Percentiles rank a stretch among this genome's conserved stretches.
phyloP scores from a whole-genome alignment of 129 eudicot species.

The Flaveria robusta region DNA sequence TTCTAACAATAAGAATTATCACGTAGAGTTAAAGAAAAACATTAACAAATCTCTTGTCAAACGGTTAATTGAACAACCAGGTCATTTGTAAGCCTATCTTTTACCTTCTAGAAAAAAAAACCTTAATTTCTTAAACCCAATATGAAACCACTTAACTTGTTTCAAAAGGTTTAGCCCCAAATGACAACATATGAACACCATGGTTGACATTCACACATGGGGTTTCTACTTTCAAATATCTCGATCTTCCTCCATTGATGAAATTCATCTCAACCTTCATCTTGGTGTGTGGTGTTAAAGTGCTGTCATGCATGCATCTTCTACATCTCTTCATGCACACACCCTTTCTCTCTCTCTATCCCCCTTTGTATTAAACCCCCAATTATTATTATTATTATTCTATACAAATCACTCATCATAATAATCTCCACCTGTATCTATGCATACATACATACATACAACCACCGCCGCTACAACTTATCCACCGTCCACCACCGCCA shows the following conservation, averaged over 20 bases:
- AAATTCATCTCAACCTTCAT: constrained; percentile 25
- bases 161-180: too few relatives aligned
- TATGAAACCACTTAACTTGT: too few relatives aligned
- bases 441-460: constrained; percentile 5
- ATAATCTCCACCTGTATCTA: constrained; percentile 31
- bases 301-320: constrained; percentile 81
- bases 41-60: too few relatives aligned
- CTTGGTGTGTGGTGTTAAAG: constrained; percentile 17
- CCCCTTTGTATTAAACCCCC: constrained; percentile 13
- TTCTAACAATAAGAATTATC: too few relatives aligned
- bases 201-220: too few relatives aligned
- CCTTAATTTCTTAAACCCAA: too few relatives aligned
- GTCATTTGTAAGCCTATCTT: too few relatives aligned
- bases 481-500: constrained; percentile 23
- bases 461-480: constrained; percentile 40
- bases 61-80: too few relatives aligned
- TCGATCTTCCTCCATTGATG: constrained; percentile 23
- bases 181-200: too few relatives aligned
- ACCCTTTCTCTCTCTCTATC: constrained; percentile 39
- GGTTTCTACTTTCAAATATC: too few relatives aligned
- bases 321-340: constrained; percentile 64
- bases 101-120: too few relatives aligned
- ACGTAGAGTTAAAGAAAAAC: too few relatives aligned
- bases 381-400: constrained; percentile 17
- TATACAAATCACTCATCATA: constrained; percentile 1